Percentiles rank a stretch among this genome's conserved stretches.
Evolutionary conservation across 331 rosid species (phyloP).

Genomic region (Saraca asoca): DNA sequence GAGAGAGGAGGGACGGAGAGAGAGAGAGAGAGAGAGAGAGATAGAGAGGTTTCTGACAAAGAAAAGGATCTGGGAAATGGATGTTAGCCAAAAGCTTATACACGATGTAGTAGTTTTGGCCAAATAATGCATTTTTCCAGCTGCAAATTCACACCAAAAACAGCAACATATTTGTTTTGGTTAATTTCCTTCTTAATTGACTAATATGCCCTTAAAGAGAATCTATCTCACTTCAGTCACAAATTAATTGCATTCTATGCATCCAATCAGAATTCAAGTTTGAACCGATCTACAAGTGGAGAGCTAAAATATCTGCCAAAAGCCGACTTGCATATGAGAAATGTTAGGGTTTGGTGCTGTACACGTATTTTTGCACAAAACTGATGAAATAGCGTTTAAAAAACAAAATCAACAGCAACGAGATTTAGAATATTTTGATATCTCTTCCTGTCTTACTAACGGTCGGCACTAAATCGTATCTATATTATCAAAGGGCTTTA

Average conservation of each 20-base stretch:
- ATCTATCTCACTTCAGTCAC: conserved; percentile 40
- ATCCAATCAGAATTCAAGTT: background rate
- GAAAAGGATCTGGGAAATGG: conserved; percentile 38
- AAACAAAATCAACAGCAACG: no score
- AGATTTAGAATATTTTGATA: no score
- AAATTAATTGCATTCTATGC: conserved; percentile 17
- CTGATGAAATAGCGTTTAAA: no score
- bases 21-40: conserved; percentile 15
- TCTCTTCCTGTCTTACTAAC: no score
- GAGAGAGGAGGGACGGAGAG: conserved; percentile 28
- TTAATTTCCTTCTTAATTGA: conserved; percentile 19
- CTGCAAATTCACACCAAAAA: conserved; percentile 49
- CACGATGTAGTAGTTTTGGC: conserved; percentile 50
- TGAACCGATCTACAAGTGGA: conserved; percentile 11
- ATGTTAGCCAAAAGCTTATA: conserved; percentile 47
- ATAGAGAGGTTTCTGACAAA: conserved; percentile 20
- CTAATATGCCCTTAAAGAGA: conserved; percentile 43
- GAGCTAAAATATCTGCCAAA: conserved; percentile 1
- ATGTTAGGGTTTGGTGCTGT: conserved; percentile 44
- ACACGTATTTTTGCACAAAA: conserved; percentile 44
- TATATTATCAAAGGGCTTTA: no score
- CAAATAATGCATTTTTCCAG: conserved; percentile 53
- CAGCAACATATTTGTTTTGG: conserved; percentile 39
- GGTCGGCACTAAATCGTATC: no score
- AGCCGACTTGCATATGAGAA: background rate